Evolutionary conservation across 139 green algal species (phyloP), one percentile per base, ranked within the genome.

Genomic region (Chlorella sp.): DNA sequence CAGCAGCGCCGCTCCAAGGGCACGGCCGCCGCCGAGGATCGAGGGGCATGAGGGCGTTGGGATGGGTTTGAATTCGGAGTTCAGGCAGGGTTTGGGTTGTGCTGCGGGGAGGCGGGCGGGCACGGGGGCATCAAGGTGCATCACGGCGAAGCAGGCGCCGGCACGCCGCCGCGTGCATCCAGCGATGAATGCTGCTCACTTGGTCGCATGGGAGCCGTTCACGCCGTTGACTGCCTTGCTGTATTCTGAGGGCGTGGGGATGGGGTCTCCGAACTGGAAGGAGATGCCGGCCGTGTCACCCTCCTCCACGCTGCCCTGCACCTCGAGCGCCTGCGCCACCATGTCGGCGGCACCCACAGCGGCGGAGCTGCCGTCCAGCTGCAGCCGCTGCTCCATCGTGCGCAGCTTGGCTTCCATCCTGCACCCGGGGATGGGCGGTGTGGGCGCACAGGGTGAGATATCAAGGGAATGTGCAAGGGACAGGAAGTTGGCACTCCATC

Each of bases 401-500:
- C 83, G 76, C 61, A 95, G 86, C 71, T 95, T 95, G 39, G 81
- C 64, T 86, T 95, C 88, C 93, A 95, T 95, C n/a, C 81, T 77
- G n/a, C 81, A 19, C 32, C 19, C 32, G n/a, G n/a, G n/a, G n/a
- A 57, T 15, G 28, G 71, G 32, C 22, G 24, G 68, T 4, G 68
- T 34, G 11, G 68, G 68, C n/a, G 21, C 1, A 9, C 22, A 76
- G 2, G 68, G 2, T 57, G 48, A 9, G 7, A 57, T 57, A 9
- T 5, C 9, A 9, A 57, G 48, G 48, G 9, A 5, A 57, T n/a
- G n/a, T n/a, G n/a, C n/a, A 9, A 5, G 48, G 48, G 5, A 9
- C 48, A 57, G 48, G 48, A 16, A 57, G 7, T 16, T 57, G 48
- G 48, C 48, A 16, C 7, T 9, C 9, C 48, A 5, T 57, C 48